Percentiles rank a stretch among this genome's conserved stretches.
These are phyloP conservation scores for Endoconidiophora polonica DNA, from an alignment of 2,329 filamentous ascomycete genomes.

Conservation along the genomic window DNA sequence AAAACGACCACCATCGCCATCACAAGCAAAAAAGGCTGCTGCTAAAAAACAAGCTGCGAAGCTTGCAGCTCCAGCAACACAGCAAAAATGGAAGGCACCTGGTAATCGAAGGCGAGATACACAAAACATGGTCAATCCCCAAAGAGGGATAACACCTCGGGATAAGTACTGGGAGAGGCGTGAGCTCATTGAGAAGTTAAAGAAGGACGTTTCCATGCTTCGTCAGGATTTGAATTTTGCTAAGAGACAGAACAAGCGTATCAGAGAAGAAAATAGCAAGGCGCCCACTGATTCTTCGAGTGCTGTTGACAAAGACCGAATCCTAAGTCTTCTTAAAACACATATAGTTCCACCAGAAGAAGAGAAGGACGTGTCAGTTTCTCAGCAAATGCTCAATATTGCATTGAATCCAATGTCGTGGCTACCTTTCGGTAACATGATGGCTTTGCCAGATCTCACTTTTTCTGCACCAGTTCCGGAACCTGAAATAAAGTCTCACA, in stretches of 20 bases:
- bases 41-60: conserved; percentile 3
- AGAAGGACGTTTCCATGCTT: conserved; percentile 37
- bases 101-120: conserved; percentile 12
- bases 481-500: conserved; percentile 40
- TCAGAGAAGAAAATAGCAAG: conserved; percentile 23
- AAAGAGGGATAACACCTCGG: conserved; percentile 25
- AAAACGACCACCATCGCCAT: not conserved
- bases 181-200: conserved; percentile 33
- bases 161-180: conserved; percentile 33
- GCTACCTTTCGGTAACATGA: conserved; percentile 31
- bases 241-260: conserved; percentile 39
- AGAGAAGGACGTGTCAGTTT: conserved; percentile 17
- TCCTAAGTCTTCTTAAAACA: conserved; percentile 14
- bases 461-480: conserved; percentile 19
- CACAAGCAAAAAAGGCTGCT: conserved; percentile 3
- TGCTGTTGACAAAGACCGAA: conserved; percentile 1
- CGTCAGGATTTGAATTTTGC: conserved; percentile 41
- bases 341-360: conserved; percentile 24
- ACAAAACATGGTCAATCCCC: conserved; percentile 18
- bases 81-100: conserved; percentile 7
- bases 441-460: conserved; percentile 15
- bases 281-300: not conserved
- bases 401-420: conserved; percentile 35
- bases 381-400: conserved; percentile 29
- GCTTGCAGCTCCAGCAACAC: not conserved